Conservation (phyloP, 2,329 filamentous ascomycete genomes). For the Beauveria medogensis region DNA sequence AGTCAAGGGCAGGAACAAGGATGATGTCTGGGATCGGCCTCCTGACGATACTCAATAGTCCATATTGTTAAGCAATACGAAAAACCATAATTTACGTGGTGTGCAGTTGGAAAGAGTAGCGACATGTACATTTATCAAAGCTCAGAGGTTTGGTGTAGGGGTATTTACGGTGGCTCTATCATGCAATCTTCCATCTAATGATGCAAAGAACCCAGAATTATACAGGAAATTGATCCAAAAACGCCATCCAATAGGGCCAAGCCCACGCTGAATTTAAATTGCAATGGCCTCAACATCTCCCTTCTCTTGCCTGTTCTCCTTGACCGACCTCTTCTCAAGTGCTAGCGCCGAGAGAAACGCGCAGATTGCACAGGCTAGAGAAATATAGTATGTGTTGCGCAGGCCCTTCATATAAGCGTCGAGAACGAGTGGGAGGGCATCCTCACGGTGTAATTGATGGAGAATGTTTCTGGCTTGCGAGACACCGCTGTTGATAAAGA, state of each 20-base stretch:
- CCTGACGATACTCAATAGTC: conserved; percentile 32
- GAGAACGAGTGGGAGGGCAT: conserved; percentile 35
- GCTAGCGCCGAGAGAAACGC: conserved; percentile 37
- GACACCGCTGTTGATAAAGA: conserved; percentile 46
- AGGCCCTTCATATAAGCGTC: conserved; percentile 42
- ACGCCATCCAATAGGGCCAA: neutral
- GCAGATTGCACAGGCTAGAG: conserved; percentile 36
- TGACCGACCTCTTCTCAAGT: conserved; percentile 47
- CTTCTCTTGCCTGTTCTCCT: conserved; percentile 29
- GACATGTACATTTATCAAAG: neutral
- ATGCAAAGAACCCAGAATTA: neutral
- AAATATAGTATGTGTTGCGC: conserved; percentile 43
- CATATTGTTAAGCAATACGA: rapidly evolving
- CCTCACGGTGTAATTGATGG: conserved; percentile 29
- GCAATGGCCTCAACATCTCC: conserved; percentile 19
- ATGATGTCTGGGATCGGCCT: conserved; percentile 28
- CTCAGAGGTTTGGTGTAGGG: neutral
- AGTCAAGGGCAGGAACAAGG: conserved; percentile 11
- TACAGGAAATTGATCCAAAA: neutral
- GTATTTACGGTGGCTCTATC: neutral
- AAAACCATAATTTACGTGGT: no score
- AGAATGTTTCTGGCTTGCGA: conserved; percentile 40
- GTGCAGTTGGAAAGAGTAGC: neutral
- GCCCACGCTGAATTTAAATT: conserved; percentile 2
- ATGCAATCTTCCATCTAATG: neutral